Conservation (phyloP, 192 early-diverging fungal genomes). For the Backusella psychrophila region DNA sequence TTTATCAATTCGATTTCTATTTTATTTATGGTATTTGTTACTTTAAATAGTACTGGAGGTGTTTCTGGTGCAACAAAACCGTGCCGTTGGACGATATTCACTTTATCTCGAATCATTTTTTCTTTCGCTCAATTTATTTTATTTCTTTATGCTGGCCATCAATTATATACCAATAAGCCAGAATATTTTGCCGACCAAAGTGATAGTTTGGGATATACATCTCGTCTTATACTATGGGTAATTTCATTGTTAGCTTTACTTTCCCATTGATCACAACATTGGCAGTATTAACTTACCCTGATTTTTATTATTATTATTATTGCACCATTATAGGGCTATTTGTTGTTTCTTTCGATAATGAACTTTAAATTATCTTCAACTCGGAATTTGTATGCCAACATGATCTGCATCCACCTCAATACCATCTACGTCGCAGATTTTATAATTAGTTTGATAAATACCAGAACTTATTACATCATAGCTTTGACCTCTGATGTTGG, state of each 20-base stretch:
- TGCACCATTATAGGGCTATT: neutral
- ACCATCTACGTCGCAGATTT: neutral
- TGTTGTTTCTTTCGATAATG: neutral
- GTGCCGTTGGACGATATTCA: neutral
- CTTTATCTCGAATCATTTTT: neutral
- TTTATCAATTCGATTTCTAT: neutral
- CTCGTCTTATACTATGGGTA: neutral
- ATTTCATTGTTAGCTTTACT: neutral
- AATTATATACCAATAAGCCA: neutral
- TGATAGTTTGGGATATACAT: neutral
- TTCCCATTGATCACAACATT: neutral
- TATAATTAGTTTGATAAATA: neutral
- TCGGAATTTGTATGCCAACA: neutral
- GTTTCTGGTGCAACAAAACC: neutral
- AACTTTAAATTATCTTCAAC: neutral
- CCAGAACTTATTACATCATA: neutral
- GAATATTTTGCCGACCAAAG: neutral
- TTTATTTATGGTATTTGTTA: neutral
- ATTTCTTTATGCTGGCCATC: neutral
- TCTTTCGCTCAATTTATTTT: neutral
- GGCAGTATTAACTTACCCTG: neutral
- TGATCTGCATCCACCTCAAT: neutral
- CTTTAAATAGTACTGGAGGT: too few species aligned
- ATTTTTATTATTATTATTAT: neutral
- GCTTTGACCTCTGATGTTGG: neutral